phyloP scores from a whole-genome alignment of 2,329 filamentous ascomycete genomes.

The Phaeosphaeriaceae sp. region DNA sequence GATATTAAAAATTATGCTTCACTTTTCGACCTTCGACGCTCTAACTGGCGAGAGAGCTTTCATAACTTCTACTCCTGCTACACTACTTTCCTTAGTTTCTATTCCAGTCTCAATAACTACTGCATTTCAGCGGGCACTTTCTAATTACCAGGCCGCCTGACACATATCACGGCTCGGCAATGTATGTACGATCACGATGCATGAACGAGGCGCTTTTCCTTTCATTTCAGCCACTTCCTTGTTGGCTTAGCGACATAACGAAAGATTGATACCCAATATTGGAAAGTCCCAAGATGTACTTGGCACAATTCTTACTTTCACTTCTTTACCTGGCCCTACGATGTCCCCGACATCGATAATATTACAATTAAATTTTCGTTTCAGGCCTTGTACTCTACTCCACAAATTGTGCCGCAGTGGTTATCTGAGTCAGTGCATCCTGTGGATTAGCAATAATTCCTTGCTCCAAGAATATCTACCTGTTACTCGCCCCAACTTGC shows the following conservation, averaged over 20 bases:
- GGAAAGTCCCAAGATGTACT: not conserved
- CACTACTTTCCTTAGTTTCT: conserved; percentile 1
- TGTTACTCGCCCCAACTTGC: too few species aligned
- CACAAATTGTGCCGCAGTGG: too few species aligned
- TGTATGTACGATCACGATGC: conserved; percentile 31
- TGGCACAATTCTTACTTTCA: not conserved
- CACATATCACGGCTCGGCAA: conserved; percentile 2
- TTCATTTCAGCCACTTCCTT: conserved; percentile 12
- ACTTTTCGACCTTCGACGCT: conserved; percentile 4
- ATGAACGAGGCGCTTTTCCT: conserved; percentile 34
- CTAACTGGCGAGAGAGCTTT: not conserved
- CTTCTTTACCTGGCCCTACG: not conserved
- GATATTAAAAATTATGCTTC: not conserved
- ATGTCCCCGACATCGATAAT: not conserved
- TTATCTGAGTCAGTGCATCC: too few species aligned
- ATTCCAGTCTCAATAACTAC: conserved; percentile 6
- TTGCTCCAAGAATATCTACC: too few species aligned
- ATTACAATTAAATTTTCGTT: not conserved
- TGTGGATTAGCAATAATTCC: too few species aligned
- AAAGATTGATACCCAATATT: conserved; percentile 17
- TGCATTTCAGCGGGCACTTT: conserved; percentile 37
- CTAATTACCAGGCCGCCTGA: conserved; percentile 6
- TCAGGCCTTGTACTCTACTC: too few species aligned
- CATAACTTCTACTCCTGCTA: not conserved
- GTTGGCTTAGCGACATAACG: conserved; percentile 12